These are phyloP conservation scores for Astragalus glycyphyllos DNA, from an alignment of 306 rosid genomes.

Conservation along the genomic window DNA sequence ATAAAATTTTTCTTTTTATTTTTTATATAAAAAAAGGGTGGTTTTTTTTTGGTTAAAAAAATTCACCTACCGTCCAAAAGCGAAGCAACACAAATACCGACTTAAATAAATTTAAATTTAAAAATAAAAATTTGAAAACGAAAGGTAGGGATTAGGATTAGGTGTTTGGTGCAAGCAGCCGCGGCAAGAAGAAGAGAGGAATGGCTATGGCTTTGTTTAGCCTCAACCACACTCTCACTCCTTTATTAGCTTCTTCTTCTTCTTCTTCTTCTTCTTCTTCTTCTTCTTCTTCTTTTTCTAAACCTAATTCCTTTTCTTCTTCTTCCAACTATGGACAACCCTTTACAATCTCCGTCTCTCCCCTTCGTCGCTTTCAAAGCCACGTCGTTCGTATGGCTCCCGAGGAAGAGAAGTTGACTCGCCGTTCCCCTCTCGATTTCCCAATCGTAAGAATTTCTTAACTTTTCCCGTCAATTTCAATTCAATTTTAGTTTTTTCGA, in stretches of 20 bases:
- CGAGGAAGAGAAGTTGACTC: conserved; percentile 78
- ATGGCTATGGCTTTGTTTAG: conserved; percentile 62
- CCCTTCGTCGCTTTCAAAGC: conserved; percentile 39
- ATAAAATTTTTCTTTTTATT: too few relatives aligned
- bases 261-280: conserved; percentile 23
- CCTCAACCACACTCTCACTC: conserved; percentile 27
- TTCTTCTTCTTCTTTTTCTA: conserved; percentile 25
- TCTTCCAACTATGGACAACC: conserved; percentile 18
- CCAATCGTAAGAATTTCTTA: conserved; percentile 55
- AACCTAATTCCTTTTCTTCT: conserved; percentile 31
- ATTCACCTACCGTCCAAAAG: too few relatives aligned
- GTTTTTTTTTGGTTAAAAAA: too few relatives aligned
- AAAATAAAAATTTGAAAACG: neutral
- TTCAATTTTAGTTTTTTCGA: neutral
- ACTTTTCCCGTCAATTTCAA: neutral
- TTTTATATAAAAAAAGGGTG: too few relatives aligned
- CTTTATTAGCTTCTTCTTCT: conserved; percentile 24
- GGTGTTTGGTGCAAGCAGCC: conserved; percentile 37
- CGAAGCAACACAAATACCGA: too few relatives aligned
- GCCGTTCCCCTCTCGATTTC: conserved; percentile 88
- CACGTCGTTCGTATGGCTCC: conserved; percentile 84
- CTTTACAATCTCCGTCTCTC: neutral
- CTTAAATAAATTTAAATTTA: too few relatives aligned
- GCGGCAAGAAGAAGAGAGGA: neutral
- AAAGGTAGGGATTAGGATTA: conserved; percentile 39